Conservation (phyloP, 2,329 filamentous ascomycete genomes). For the Ophiobolus disseminans region DNA sequence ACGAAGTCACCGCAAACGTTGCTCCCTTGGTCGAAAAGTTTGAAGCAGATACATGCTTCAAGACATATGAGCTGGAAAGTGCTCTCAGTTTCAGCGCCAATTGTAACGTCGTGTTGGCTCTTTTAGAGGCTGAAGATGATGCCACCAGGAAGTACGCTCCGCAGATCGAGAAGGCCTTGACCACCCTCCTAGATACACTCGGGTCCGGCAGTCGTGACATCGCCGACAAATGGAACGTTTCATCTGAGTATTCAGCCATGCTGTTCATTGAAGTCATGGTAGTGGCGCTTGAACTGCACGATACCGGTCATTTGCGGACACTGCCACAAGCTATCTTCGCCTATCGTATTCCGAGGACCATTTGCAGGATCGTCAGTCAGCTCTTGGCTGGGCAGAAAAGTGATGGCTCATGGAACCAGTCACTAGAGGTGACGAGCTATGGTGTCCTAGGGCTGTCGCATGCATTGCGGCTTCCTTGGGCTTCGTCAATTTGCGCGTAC, state of each 20-base stretch:
- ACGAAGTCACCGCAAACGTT: background rate
- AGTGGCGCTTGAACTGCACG: background rate
- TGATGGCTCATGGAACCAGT: slow-evolving; percentile 14
- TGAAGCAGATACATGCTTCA: slow-evolving; percentile 39
- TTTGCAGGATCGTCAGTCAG: background rate
- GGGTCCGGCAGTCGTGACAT: background rate
- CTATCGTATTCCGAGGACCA: background rate
- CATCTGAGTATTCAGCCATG: slow-evolving; percentile 13
- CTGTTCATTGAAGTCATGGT: slow-evolving; percentile 11
- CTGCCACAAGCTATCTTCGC: background rate
- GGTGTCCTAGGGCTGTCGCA: slow-evolving; percentile 4
- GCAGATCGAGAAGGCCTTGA: background rate
- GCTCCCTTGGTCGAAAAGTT: slow-evolving; percentile 28
- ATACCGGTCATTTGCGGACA: background rate
- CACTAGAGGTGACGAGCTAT: slow-evolving; percentile 7
- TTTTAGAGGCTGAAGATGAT: background rate
- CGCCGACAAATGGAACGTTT: slow-evolving; percentile 19
- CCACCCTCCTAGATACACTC: too few relatives aligned
- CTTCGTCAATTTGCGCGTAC: background rate
- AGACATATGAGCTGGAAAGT: slow-evolving; percentile 40
- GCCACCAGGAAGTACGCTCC: background rate
- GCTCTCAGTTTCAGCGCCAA: slow-evolving; percentile 46
- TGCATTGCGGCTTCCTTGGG: background rate
- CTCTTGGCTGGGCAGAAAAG: slow-evolving; percentile 4
- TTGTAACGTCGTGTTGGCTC: slow-evolving; percentile 41